These are phyloP conservation scores for Agroathelia rolfsii DNA, from an alignment of 1,284 basidiomycete genomes.

Conservation along the genomic window DNA sequence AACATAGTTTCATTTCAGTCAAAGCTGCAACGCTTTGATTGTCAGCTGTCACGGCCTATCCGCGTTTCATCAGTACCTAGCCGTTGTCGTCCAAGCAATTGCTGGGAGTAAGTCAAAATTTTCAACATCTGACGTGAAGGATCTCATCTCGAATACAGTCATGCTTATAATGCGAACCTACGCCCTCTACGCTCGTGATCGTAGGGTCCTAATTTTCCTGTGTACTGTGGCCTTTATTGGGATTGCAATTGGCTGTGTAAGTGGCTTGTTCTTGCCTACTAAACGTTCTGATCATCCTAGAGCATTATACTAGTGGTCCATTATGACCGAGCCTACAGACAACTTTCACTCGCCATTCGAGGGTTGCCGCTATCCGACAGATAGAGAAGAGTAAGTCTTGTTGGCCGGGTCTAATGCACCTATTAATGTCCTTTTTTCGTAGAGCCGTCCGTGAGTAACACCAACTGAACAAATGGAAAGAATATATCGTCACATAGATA, in stretches of 20 bases:
- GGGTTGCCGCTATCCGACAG: no score
- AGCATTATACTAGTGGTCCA: no score
- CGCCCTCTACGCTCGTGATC: constrained; percentile 18
- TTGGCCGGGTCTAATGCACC: no score
- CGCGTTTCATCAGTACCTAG: constrained; percentile 12
- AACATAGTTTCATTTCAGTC: constrained; percentile 1
- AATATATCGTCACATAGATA: no score
- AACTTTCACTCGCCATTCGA: no score
- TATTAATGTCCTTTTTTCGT: no score
- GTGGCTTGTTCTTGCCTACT: no score
- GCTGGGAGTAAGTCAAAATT: constrained; percentile 12
- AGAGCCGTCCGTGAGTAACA: no score
- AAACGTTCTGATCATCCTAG: no score
- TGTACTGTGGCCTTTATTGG: constrained; percentile 3
- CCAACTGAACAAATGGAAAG: no score
- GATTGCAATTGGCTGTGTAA: constrained; percentile 13
- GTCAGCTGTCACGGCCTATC: not conserved
- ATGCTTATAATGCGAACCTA: constrained; percentile 22
- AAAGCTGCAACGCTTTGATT: not conserved
- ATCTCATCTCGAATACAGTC: constrained; percentile 10
- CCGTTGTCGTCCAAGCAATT: constrained; percentile 13
- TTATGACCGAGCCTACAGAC: no score
- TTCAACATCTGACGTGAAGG: not conserved
- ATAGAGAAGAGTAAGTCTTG: no score
- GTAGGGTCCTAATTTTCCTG: constrained; percentile 11